These are phyloP conservation scores for Sporisorium reilianum DNA, from an alignment of 1,284 basidiomycete genomes.

Conservation along the genomic window DNA sequence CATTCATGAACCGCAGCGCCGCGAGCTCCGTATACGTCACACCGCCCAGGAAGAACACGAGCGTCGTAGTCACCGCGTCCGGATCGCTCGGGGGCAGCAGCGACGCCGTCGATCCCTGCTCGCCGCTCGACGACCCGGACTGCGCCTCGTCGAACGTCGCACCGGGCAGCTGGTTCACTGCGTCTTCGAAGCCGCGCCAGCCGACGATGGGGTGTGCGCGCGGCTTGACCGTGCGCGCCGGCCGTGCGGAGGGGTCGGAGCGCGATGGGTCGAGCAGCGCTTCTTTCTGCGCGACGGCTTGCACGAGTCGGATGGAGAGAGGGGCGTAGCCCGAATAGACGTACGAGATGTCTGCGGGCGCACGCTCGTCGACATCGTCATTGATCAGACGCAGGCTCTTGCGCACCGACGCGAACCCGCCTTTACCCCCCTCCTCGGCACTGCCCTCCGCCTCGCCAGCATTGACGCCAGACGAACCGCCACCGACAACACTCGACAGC, in stretches of 20 bases:
- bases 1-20: conserved; percentile 88
- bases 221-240: conserved; percentile 4
- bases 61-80: conserved; percentile 77
- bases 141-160: conserved; percentile 85
- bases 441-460: conserved; percentile 15
- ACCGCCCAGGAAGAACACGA: conserved; percentile 98
- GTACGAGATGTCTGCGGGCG: conserved; percentile 91
- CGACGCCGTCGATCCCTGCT: not conserved
- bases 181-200: conserved; percentile 97
- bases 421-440: conserved; percentile 38
- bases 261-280: conserved; percentile 75
- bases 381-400: conserved; percentile 91
- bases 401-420: conserved; percentile 79
- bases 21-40: conserved; percentile 97
- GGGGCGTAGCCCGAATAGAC: conserved; percentile 98
- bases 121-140: conserved; percentile 18
- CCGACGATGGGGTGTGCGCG: conserved; percentile 87
- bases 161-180: conserved; percentile 83
- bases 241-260: conserved; percentile 10
- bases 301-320: conserved; percentile 88
- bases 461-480: conserved; percentile 3
- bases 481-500: conserved; percentile 46
- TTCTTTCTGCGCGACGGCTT: conserved; percentile 90
- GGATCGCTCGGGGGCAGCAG: conserved; percentile 34
- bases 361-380: conserved; percentile 80